Evolutionary conservation across 108 stramenopile genomes (phyloP).

Genomic region (Cyclostephanos invisitatus): DNA sequence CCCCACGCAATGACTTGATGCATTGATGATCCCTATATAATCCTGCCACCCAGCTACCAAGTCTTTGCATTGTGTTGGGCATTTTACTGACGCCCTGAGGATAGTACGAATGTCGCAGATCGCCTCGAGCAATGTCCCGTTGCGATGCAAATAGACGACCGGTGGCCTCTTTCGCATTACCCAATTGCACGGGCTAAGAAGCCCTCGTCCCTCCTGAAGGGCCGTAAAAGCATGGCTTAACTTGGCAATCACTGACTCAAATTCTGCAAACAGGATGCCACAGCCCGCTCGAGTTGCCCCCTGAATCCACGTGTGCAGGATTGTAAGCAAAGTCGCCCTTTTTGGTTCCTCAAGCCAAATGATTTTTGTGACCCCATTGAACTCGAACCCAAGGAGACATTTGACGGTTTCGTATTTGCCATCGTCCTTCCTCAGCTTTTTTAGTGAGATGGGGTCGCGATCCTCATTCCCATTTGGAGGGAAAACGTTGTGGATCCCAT

Average conservation of each 20-base stretch:
- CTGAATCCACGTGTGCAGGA: not conserved
- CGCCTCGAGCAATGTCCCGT: not conserved
- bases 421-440: not conserved
- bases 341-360: not conserved
- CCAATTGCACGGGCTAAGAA: no score
- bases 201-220: not conserved
- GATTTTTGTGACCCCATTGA: not conserved
- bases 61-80: not conserved
- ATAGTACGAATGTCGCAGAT: not conserved
- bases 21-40: not conserved
- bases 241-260: no score
- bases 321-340: not conserved
- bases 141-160: no score
- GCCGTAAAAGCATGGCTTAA: not conserved
- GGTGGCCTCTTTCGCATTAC: no score
- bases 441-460: not conserved
- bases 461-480: not conserved
- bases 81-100: not conserved
- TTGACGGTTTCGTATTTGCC: no score
- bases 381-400: not conserved
- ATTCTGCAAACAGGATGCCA: not conserved
- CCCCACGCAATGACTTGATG: no score
- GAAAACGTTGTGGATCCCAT: not conserved
- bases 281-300: not conserved
- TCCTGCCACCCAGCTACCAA: not conserved